phyloP scores from a whole-genome alignment of 192 early-diverging fungal genomes.

The Coemansia sp. region DNA sequence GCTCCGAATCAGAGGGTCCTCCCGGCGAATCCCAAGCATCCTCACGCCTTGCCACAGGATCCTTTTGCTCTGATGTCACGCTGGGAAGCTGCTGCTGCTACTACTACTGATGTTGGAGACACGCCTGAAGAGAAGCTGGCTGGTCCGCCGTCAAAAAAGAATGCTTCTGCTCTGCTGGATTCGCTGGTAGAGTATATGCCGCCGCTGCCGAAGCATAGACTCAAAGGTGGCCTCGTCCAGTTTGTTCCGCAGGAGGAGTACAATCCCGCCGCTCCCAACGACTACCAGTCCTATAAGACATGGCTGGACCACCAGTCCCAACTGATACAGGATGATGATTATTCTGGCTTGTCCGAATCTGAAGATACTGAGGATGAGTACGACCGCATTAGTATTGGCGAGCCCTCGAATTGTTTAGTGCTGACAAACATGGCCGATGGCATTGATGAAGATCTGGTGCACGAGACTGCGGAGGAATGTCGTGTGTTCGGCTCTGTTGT shows the following conservation, averaged over 20 bases:
- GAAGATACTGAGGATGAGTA: not conserved
- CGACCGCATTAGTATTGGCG: conserved; percentile 12
- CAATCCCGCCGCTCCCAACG: conserved; percentile 34
- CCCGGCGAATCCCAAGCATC: conserved; percentile 23
- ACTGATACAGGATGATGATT: not conserved
- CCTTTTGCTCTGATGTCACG: conserved; percentile 20
- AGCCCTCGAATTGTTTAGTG: conserved; percentile 18
- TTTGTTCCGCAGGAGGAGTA: conserved; percentile 44
- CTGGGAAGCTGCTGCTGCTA: conserved; percentile 21
- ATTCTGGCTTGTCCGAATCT: not conserved
- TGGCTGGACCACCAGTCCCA: conserved; percentile 21
- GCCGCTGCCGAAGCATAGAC: not conserved
- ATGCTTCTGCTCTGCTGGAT: not conserved
- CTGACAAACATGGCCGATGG: conserved; percentile 43
- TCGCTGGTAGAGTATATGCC: conserved; percentile 43
- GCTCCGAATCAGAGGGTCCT: not conserved
- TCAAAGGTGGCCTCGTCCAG: not conserved
- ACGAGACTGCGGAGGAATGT: conserved; percentile 39
- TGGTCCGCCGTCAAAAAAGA: not conserved
- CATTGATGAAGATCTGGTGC: conserved; percentile 33
- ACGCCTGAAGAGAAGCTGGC: not conserved
- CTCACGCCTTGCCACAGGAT: conserved; percentile 26
- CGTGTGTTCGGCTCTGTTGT: conserved; percentile 31
- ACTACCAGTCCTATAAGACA: conserved; percentile 31
- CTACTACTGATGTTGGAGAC: not conserved